A percentile compares a stretch with the other conserved stretches of the same genome.
Conservation (phyloP, 2,329 filamentous ascomycete species). For the Trichoderma lentiforme region DNA sequence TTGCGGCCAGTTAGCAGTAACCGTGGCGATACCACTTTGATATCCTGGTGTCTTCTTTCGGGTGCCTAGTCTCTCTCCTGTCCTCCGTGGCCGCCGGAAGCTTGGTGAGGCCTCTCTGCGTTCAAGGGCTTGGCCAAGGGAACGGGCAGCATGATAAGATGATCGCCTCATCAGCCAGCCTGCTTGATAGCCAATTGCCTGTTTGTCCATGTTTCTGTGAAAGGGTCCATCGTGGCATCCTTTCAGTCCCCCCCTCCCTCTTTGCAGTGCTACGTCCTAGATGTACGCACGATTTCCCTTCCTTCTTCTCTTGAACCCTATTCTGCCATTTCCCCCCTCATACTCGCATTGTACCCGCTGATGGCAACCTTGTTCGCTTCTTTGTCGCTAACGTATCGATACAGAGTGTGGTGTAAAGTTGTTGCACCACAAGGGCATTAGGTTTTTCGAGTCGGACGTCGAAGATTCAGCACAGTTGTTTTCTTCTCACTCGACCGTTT, state of each 20-base stretch:
- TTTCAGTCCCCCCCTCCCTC: not conserved
- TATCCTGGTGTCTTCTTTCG: slow-evolving; percentile 11
- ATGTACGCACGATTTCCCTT: not conserved
- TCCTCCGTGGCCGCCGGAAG: slow-evolving; percentile 8
- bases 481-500: not conserved
- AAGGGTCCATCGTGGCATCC: not conserved
- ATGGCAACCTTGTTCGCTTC: not conserved
- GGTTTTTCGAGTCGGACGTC: not conserved
- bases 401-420: not conserved
- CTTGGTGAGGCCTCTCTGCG: slow-evolving; percentile 7
- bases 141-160: not conserved
- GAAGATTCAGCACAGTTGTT: not conserved
- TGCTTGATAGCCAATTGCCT: not conserved
- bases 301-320: not conserved
- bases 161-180: not conserved
- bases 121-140: not conserved
- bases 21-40: slow-evolving; percentile 1
- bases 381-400: slow-evolving; percentile 7
- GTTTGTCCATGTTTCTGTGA: not conserved
- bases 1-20: slow-evolving; percentile 18
- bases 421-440: not conserved
- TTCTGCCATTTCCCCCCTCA: not conserved
- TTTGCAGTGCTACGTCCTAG: slow-evolving; percentile 7
- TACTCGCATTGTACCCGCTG: not conserved
- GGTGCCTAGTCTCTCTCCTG: slow-evolving; percentile 5